Base-by-base conservation (phyloP, 2,329 filamentous ascomycete species). In the Phialophora verrucosa region DNA sequence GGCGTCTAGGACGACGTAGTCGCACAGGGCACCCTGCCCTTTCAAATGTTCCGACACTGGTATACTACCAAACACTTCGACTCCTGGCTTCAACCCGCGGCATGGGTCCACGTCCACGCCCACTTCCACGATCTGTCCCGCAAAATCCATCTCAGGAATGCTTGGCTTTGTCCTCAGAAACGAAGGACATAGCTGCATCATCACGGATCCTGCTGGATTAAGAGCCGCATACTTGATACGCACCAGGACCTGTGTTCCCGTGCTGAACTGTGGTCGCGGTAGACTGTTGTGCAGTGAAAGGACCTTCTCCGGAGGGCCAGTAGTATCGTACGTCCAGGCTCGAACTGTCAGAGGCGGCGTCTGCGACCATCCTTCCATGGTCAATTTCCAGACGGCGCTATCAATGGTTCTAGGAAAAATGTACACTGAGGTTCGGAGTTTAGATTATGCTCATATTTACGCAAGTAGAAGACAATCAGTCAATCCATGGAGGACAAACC, bases 131-230 rank as follows among this genome's bases (percentile, higher is more conserved):
- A 62, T 32, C 47, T 54, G n/a, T n/a, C 59, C 59, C 8, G 44
- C 20, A 23, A 62, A 62, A 49, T 62, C 59, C 59, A 62, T 53
- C n/a, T 62, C 59, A 2, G 59, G 59, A 35, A 62, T 62, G 31
- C 59, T 50, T 20, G 59, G 49, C 47, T 62, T 62, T 23, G 31
- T 20, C 17, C 49, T 38, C 17, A 62, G 59, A 27, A 51, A 53
- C 1, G 31, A 51, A 20, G 59, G 59, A 53, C 59, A 62, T 38
- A 62, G 49, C 20, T 53, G 59, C 59, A 62, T 62, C 44, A 62
- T 53, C 6, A 62, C 53, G 7, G 59, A 62, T 14, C 59, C 59
- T 23, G 25, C 59, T 25, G 59, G 59, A 38, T 62, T 62, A 7
- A 62, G 49, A 4, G 59, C 59, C 2, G 59, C 59, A 20, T 62